Base-by-base conservation (phyloP, 2,329 filamentous ascomycete species). In the Exophiala lecanii-corni region DNA sequence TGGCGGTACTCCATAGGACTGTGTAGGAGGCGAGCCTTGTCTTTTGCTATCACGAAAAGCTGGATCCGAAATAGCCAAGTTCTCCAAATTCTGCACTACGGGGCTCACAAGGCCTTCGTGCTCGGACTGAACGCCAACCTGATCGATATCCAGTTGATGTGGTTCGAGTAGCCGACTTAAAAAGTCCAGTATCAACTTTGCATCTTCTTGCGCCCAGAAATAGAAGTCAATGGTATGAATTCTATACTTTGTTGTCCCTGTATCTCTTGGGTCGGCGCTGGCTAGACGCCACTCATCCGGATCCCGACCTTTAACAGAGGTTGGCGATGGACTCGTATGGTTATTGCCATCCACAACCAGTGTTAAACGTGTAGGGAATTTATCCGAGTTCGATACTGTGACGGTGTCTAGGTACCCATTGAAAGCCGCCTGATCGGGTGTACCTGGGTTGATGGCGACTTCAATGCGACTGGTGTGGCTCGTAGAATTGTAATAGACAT, bases 351-450 rank as follows among this genome's bases (percentile, higher is more conserved):
- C 73, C 26, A 81, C 70, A 0, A 70, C 72, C 50, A 82, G 55
- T 2, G 77, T 80, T 57, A 76, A 73, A 2, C 78, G 64, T 25
- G 72, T 78, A 3, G 78, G 77, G 51, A 82, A 81, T 50, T 73
- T 74, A 59, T 75, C 69, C 4, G 74, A 76, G 57, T 79, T 77
- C 23, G 69, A 66, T 13, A 82, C 60, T 51, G 70, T 71, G 35
- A 74, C 68, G 13, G 64, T 64, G 49, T 74, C 71, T 48, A 82
- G 58, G 39, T 67, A 68, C 49, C 79, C 79, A 54, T 71, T 70
- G 59, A 83, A 81, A 35, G 78, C 78, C 67, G 82, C 79, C 57
- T 82, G 79, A n/a, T 77, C 72, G 13, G 73, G 65, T 7, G 76
- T 79, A 18, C 79, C 78, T 7, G 78, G 74, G 58, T 81, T 72